Evolutionary conservation across 805 yeast genomes (phyloP).

Genomic region (Ogataea nitratoaversa): DNA sequence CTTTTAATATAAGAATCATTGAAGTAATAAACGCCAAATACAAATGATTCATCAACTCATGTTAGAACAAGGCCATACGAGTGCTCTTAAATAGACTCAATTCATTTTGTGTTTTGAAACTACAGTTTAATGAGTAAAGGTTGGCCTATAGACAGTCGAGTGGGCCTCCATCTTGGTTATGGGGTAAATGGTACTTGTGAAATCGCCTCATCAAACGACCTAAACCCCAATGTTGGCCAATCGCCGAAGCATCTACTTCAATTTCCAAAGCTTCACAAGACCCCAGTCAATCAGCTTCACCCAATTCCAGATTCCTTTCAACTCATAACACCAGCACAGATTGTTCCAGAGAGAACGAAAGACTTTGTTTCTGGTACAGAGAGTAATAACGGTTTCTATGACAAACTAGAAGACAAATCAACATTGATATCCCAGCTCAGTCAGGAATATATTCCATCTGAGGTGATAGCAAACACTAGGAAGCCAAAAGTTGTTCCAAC

Average conservation of each 20-base stretch:
- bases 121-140: neutral
- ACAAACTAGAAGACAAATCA: neutral
- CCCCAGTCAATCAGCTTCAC: conserved; percentile 1
- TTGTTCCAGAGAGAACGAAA: neutral
- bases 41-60: too few species aligned
- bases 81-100: neutral
- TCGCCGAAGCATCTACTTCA: conserved; percentile 1
- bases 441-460: neutral
- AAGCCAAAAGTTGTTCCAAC: conserved; percentile 3
- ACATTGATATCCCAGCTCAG: neutral
- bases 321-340: conserved; percentile 8
- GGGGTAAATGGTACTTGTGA: conserved; percentile 39
- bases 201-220: conserved; percentile 7
- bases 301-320: conserved; percentile 14
- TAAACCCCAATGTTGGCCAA: neutral
- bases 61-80: too few species aligned
- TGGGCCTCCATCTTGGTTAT: conserved; percentile 37
- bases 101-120: neutral
- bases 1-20: too few species aligned
- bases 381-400: neutral
- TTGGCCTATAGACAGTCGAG: conserved; percentile 1
- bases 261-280: conserved; percentile 8
- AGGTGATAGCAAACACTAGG: neutral
- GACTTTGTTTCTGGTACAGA: neutral
- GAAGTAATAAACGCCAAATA: too few species aligned